These are phyloP conservation scores for Pueraria montana DNA, from an alignment of 306 rosid species.

Conservation along the genomic window DNA sequence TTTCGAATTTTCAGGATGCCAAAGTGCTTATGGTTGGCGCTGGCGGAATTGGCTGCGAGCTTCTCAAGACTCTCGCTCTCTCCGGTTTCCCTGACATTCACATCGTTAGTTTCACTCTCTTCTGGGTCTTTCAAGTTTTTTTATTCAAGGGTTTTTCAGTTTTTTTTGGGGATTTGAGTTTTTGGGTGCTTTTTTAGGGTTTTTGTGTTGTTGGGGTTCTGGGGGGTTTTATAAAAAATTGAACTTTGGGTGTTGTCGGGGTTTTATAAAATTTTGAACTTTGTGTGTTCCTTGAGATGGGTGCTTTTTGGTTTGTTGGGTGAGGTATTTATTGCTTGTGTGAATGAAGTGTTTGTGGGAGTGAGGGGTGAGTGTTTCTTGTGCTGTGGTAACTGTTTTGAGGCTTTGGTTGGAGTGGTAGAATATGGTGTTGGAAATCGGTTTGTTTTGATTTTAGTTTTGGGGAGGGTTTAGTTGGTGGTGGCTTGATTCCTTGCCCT, in stretches of 20 bases:
- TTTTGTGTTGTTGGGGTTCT: slow-evolving; percentile 47
- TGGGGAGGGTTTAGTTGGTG: neutral
- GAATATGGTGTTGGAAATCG: neutral
- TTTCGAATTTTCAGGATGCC: slow-evolving; percentile 64
- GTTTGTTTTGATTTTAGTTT: neutral
- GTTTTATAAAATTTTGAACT: neutral
- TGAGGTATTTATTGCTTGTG: neutral
- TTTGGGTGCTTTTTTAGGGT: slow-evolving; percentile 47
- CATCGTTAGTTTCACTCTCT: slow-evolving; percentile 74
- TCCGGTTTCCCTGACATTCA: slow-evolving; percentile 95
- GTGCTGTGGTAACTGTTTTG: neutral
- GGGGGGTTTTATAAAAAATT: neutral
- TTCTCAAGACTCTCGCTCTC: slow-evolving; percentile 95
- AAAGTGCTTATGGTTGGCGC: slow-evolving; percentile 99
- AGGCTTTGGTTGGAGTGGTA: slow-evolving; percentile 19
- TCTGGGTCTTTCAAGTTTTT: neutral
- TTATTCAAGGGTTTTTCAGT: neutral
- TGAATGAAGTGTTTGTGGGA: slow-evolving; percentile 21
- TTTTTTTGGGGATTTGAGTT: neutral
- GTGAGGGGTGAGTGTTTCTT: slow-evolving; percentile 37
- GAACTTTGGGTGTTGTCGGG: neutral
- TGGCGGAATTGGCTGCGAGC: slow-evolving; percentile 99
- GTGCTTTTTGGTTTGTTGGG: slow-evolving; percentile 18
- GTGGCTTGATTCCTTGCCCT: neutral
- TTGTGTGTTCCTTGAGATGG: slow-evolving; percentile 20